Evolutionary conservation across 2,329 filamentous ascomycete species (phyloP).

Genomic region (Xylaria polymorpha): DNA sequence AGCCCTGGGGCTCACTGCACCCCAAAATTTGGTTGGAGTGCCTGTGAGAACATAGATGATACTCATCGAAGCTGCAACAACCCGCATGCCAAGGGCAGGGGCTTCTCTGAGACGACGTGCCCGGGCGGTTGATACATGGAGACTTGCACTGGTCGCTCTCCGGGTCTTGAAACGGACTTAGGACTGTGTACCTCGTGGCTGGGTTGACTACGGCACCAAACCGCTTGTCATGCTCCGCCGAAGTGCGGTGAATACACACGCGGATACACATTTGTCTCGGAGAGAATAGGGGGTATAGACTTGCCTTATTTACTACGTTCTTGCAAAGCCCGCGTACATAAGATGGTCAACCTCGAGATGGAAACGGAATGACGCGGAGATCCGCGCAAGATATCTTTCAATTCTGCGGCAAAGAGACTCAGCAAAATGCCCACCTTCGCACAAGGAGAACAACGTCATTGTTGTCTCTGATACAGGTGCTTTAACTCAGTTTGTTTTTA

Average conservation of each 20-base stretch:
- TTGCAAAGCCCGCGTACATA: background rate
- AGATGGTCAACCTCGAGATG: background rate
- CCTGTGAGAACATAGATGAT: too few relatives aligned
- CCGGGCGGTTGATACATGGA: background rate
- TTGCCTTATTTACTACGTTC: background rate
- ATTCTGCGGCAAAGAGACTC: background rate
- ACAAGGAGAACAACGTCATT: background rate
- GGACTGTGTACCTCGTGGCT: constrained; percentile 37
- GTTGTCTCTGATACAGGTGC: background rate
- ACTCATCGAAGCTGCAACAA: constrained; percentile 36
- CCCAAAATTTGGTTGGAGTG: too few relatives aligned
- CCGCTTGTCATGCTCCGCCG: constrained; percentile 36
- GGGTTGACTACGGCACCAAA: constrained; percentile 37
- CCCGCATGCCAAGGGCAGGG: constrained; percentile 35
- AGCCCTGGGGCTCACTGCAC: background rate
- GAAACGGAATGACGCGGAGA: background rate
- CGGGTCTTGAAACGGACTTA: constrained; percentile 39
- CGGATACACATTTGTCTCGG: constrained; percentile 9
- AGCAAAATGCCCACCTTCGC: background rate
- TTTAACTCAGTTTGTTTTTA: background rate
- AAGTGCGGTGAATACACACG: constrained; percentile 38
- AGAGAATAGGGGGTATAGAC: background rate
- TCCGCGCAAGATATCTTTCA: background rate
- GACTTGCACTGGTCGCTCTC: background rate
- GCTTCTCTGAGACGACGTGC: background rate